Evolutionary conservation across 2,329 filamentous ascomycete species (phyloP).

Genomic region (Didymella pinodella): DNA sequence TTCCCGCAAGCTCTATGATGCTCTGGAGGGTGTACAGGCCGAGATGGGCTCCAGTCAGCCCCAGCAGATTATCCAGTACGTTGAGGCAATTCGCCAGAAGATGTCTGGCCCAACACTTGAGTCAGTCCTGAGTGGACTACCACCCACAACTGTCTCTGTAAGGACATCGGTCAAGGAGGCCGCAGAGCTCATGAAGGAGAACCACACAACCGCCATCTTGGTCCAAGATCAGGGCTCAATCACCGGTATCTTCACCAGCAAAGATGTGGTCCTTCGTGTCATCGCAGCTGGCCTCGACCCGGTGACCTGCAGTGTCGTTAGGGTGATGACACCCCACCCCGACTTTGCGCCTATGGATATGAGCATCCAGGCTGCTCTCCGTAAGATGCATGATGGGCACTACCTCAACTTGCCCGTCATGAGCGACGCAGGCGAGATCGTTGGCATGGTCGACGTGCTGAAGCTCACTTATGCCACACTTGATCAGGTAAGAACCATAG

Average conservation of each 20-base stretch:
- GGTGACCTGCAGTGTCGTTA: constrained; percentile 92
- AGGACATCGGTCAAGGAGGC: constrained; percentile 96
- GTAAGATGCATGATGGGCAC: constrained; percentile 99
- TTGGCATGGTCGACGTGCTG: constrained; percentile 98
- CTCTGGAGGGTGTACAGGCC: constrained; percentile 95
- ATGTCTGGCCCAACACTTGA: constrained; percentile 98
- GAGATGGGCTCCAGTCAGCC: constrained; percentile 95
- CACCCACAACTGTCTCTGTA: constrained; percentile 93
- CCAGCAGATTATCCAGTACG: constrained; percentile 98
- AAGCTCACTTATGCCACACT: constrained; percentile 98
- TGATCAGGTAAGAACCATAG: constrained; percentile 73
- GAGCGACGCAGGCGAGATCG: constrained; percentile 96
- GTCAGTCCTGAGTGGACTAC: constrained; percentile 88
- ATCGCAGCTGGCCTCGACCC: constrained; percentile 97
- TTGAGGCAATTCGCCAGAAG: constrained; percentile 91
- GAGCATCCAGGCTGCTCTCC: constrained; percentile 96
- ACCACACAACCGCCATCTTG: constrained; percentile 94
- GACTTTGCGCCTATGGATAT: constrained; percentile 99
- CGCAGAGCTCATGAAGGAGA: constrained; percentile 95
- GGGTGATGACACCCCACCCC: constrained; percentile 98
- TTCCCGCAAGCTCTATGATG: constrained; percentile 97
- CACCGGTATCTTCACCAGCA: constrained; percentile 99
- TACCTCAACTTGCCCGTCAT: constrained; percentile 98
- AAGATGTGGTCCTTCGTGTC: constrained; percentile 96
- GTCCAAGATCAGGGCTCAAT: constrained; percentile 97